phyloP scores from a whole-genome alignment of 2,329 filamentous ascomycete species.

The Metarhizium album region DNA sequence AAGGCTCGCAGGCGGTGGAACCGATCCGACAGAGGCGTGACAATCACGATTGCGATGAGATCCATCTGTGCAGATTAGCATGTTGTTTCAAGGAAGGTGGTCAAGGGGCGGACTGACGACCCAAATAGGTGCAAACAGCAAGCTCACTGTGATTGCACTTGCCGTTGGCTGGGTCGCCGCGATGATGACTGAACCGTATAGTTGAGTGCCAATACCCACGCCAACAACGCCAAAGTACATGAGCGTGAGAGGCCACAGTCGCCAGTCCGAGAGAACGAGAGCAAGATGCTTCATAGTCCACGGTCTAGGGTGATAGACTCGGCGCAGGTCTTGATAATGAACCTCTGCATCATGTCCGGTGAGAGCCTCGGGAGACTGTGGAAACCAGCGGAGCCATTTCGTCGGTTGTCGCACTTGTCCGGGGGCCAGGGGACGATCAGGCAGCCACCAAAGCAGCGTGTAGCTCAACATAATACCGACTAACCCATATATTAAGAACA shows the following conservation, averaged over 20 bases:
- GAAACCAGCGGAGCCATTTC: conserved; percentile 54
- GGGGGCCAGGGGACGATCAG: conserved; percentile 67
- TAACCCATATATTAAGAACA: conserved; percentile 83
- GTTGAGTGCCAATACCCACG: conserved; percentile 81
- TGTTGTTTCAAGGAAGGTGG: neutral
- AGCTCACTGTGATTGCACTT: conserved; percentile 62
- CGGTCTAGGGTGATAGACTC: conserved; percentile 64
- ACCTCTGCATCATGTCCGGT: conserved; percentile 66
- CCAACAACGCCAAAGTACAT: conserved; percentile 97
- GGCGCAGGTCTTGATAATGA: conserved; percentile 72
- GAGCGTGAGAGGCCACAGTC: conserved; percentile 71
- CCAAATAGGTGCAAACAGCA: conserved; percentile 88
- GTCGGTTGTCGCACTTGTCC: conserved; percentile 45
- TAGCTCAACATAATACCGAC: conserved; percentile 63
- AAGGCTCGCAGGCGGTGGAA: conserved; percentile 71
- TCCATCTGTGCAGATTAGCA: conserved; percentile 52
- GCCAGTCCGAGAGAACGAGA: conserved; percentile 70
- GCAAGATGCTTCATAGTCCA: conserved; percentile 66
- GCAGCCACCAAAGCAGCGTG: conserved; percentile 77
- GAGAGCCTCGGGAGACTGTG: conserved; percentile 58
- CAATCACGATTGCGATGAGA: conserved; percentile 71
- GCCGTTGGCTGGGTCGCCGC: conserved; percentile 63
- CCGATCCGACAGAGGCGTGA: conserved; percentile 78
- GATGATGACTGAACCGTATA: conserved; percentile 83
- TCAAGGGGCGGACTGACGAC: conserved; percentile 46